Evolutionary conservation across 1,284 basidiomycete genomes (phyloP), one percentile per base, ranked within the genome.

Genomic region (Termitomyces sp.): DNA sequence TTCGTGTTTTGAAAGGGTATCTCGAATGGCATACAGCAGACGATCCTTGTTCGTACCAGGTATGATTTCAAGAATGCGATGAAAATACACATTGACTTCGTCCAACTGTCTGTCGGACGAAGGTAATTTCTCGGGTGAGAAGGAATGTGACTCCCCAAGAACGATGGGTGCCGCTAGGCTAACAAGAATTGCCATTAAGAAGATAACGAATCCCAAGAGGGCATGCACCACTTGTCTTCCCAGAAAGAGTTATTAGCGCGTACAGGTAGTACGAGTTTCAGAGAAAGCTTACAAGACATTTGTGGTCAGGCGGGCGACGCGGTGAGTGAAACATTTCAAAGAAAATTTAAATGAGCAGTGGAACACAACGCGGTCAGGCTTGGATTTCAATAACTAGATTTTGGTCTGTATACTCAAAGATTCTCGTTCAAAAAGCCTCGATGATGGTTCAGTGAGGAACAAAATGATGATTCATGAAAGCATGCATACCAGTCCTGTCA

Each of bases 31-130:
- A 2, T 63, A 58, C 26, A 71, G 62, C 5, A 76, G 74, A 61
- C 85, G 73, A 1, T 73, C 70, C 0, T 79, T 79, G 9, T 77
- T 72, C 8, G 84, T 83, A 61, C 88, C 83, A 0, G 87, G 86
- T 15, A 88, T 68, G 40, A 89, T 77, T 62, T 87, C 85, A 42
- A 86, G 69, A 26, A 88, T 73, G 47, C 75, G 78, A 12, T 76
- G 73, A 45, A 80, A 66, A 36, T 56, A 58, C 19, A 38, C 51
- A 13, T 48, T 41, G 38, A 41, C 39, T 50, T 54, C 54, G 19
- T 53, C 45, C 44, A 39, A 21, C 9, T 33, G 15, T 8, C 33
- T 36, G 13, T 54, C 53, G 1, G 42, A 44, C 8, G 13, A 12
- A 40, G 15, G 26, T 39, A 21, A 8, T 54, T 24, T 40, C 6